phyloP scores from a whole-genome alignment of 805 yeast genomes.

The Dipodascopsis tothii region DNA sequence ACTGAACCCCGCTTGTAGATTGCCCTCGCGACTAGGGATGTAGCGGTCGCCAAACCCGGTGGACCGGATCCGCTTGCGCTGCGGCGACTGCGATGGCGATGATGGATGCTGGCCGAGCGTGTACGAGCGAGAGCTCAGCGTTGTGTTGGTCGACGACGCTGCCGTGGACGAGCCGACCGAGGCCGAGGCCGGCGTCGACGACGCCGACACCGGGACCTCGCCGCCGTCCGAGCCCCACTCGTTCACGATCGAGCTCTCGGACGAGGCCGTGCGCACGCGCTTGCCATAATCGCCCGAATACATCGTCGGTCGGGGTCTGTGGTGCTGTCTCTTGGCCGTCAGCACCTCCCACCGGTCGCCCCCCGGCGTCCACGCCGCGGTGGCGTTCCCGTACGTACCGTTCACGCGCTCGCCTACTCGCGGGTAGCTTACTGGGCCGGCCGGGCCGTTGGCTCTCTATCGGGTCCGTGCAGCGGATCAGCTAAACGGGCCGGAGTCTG shows the following conservation, averaged over 20 bases:
- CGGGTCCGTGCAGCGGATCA: too few species aligned
- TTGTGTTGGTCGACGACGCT: not conserved
- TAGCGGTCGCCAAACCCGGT: not conserved
- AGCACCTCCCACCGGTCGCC: too few species aligned
- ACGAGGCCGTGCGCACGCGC: not conserved
- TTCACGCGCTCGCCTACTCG: too few species aligned
- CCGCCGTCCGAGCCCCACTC: not conserved
- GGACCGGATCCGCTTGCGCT: not conserved
- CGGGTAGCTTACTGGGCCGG: too few species aligned
- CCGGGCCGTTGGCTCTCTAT: too few species aligned
- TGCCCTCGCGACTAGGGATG: conserved; percentile 82
- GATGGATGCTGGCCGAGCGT: not conserved
- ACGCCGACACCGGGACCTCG: not conserved
- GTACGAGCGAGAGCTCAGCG: not conserved
- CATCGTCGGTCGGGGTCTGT: too few species aligned
- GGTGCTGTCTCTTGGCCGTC: too few species aligned
- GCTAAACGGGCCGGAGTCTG: too few species aligned
- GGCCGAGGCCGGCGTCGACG: not conserved
- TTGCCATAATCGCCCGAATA: not conserved
- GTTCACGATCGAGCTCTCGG: not conserved
- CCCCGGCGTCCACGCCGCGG: too few species aligned
- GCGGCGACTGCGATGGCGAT: not conserved
- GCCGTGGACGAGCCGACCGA: not conserved
- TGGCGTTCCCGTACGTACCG: too few species aligned
- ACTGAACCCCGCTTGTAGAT: conserved; percentile 76